Evolutionary conservation across 768 basidiomycete genomes (phyloP), one percentile per base, ranked within the genome.

Genomic region (Kwoniella sp.): DNA sequence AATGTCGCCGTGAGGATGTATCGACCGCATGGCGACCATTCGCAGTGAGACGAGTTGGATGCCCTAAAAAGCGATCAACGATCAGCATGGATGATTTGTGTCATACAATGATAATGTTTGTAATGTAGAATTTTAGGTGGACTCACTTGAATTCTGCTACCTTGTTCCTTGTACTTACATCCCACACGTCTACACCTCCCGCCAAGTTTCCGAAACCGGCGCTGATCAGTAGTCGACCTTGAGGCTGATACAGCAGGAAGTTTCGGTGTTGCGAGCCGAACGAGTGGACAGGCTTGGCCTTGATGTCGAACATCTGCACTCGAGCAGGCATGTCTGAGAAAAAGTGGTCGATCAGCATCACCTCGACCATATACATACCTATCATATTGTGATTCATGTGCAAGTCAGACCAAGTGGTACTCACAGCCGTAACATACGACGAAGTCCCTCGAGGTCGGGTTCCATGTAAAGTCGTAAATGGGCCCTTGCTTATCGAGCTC

Each of bases 171-270:
- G 88, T 87, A 57, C 91, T 89, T 21, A 94, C 87, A 80, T 98
- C 96, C 81, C 89, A 88, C 68, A 99, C 83, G 73, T 96, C 91
- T 64, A 94, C 87, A 79, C 92, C 91, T 21, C 96, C 96, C 0
- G 92, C 91, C 50, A 99, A 84, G 78, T 98, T 99, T 26, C 96
- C 95, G 80, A 98, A 99, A 6, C 96, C 96, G 1, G 92, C 96
- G 30, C 95, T 84, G 49, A 90, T 86, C 63, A 99, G 79, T 19
- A 99, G 74, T 2, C 92, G 87, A 9, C 89, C 90, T 80, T 98
- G 94, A 0, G 94, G 91, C 79, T 95, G 96, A 85, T 95, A 98
- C 21, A 88, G 85, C 60, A 97, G 86, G 81, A 90, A 94, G 81
- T 99, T 99, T 80, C 87, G 87, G 46, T 93, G 93, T 12, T 88